Conservation (phyloP, 495 filamentous ascomycete species). For the Immersiella caudata region DNA sequence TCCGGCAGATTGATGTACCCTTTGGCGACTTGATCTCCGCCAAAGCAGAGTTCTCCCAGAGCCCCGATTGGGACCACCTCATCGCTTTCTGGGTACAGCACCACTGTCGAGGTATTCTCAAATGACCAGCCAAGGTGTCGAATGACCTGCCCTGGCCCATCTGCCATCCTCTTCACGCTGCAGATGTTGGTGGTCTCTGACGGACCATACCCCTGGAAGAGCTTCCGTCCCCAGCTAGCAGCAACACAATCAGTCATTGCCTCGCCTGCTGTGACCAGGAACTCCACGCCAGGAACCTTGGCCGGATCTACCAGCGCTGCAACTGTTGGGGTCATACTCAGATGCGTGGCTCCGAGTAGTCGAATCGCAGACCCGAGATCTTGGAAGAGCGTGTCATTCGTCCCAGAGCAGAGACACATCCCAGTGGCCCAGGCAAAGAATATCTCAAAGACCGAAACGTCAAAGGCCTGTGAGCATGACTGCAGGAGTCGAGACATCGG, state of each 20-base stretch:
- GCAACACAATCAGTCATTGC: conserved; percentile 67
- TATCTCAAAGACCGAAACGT: conserved; percentile 80
- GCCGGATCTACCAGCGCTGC: conserved; percentile 65
- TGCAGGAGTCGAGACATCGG: conserved; percentile 62
- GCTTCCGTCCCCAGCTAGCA: conserved; percentile 63
- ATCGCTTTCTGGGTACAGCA: conserved; percentile 51
- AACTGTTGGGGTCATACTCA: conserved; percentile 77
- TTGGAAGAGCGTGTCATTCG: conserved; percentile 65
- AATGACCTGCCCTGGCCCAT: conserved; percentile 48
- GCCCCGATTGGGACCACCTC: conserved; percentile 63
- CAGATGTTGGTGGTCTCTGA: conserved; percentile 77
- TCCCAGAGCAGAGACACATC: conserved; percentile 71
- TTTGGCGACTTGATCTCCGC: conserved; percentile 75
- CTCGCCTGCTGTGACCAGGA: conserved; percentile 74
- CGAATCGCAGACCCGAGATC: conserved; percentile 64
- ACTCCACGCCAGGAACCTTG: conserved; percentile 64
- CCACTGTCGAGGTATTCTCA: conserved; percentile 70
- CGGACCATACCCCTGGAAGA: conserved; percentile 75
- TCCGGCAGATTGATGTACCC: conserved; percentile 67
- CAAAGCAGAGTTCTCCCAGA: conserved; percentile 79
- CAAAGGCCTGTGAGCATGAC: conserved; percentile 73
- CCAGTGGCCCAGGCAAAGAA: conserved; percentile 75
- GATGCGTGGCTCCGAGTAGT: conserved; percentile 65
- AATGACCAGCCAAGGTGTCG: conserved; percentile 65
- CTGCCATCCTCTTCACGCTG: conserved; percentile 59